A percentile compares a stretch with the other conserved stretches of the same genome.
phyloP scores from a whole-genome alignment of 306 rosid genomes.

The Alnus glutinosa region DNA sequence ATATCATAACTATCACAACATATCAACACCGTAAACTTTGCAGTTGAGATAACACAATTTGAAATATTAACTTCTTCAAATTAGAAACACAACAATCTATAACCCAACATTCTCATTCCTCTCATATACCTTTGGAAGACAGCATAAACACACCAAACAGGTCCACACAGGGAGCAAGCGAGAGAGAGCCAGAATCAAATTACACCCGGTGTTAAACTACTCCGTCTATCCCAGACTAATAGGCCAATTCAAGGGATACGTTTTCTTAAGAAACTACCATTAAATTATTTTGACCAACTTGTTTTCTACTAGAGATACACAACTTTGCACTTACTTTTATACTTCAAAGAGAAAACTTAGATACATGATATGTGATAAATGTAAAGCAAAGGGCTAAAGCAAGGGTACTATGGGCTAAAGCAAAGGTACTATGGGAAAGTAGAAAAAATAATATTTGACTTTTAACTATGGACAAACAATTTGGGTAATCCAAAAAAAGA shows the following conservation, averaged over 20 bases:
- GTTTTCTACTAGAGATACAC: background rate
- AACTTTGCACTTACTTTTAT: too few species aligned
- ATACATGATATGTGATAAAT: too few species aligned
- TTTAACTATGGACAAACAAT: background rate
- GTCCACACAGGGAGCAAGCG: background rate
- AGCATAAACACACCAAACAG: background rate
- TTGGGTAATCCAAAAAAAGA: background rate
- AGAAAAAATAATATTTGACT: background rate
- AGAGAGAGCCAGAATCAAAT: background rate
- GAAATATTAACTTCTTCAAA: background rate
- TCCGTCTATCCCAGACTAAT: background rate
- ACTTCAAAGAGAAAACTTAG: too few species aligned
- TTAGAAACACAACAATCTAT: background rate
- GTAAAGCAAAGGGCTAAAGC: too few species aligned
- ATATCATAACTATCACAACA: background rate
- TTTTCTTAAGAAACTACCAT: background rate
- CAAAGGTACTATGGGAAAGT: background rate
- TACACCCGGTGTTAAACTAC: background rate
- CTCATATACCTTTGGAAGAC: background rate
- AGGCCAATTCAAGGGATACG: background rate
- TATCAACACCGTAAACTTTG: background rate
- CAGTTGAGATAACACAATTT: background rate
- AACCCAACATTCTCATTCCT: background rate
- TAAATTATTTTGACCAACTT: background rate
- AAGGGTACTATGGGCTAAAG: background rate